phyloP scores from a whole-genome alignment of 345 rosid genomes.

The Linum usitatissimum region DNA sequence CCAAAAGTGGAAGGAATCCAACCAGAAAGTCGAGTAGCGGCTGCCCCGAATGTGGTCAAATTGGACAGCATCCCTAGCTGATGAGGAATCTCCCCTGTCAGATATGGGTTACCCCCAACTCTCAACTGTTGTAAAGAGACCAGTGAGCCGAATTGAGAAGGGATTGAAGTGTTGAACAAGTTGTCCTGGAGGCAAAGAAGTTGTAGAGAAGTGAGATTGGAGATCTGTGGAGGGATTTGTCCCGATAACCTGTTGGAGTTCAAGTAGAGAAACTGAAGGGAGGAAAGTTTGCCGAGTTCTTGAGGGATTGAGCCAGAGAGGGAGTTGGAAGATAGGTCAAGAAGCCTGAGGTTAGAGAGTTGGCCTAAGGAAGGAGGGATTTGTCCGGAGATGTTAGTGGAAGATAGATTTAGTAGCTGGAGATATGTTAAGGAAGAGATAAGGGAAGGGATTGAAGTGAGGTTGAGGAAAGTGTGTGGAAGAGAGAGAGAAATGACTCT shows the following conservation, averaged over 20 bases:
- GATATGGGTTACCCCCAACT: slow-evolving; percentile 75
- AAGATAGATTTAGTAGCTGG: slow-evolving; percentile 84
- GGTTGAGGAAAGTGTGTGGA: slow-evolving; percentile 72
- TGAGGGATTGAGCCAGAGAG: slow-evolving; percentile 61
- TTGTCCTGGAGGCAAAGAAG: slow-evolving; percentile 84
- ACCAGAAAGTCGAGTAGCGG: slow-evolving; percentile 88
- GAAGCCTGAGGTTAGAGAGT: slow-evolving; percentile 54
- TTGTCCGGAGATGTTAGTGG: slow-evolving; percentile 72
- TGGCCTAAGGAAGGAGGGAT: slow-evolving; percentile 74
- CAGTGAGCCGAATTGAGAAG: slow-evolving; percentile 66
- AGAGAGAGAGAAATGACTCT: slow-evolving; percentile 77
- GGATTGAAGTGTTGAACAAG: slow-evolving; percentile 70
- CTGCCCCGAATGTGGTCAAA: slow-evolving; percentile 80
- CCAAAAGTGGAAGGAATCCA: slow-evolving; percentile 73
- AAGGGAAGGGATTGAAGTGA: slow-evolving; percentile 56
- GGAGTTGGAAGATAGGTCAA: slow-evolving; percentile 91
- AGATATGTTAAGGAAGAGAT: slow-evolving; percentile 73
- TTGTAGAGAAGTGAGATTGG: slow-evolving; percentile 56
- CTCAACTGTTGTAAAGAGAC: slow-evolving; percentile 70
- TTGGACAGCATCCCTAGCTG: slow-evolving; percentile 64
- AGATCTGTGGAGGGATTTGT: slow-evolving; percentile 51
- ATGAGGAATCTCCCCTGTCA: slow-evolving; percentile 68
- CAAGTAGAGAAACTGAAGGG: slow-evolving; percentile 77
- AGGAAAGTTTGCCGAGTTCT: slow-evolving; percentile 61
- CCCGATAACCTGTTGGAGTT: slow-evolving; percentile 70